Conservation (phyloP, 2,329 filamentous ascomycete genomes). For the Helotiales sp. region DNA sequence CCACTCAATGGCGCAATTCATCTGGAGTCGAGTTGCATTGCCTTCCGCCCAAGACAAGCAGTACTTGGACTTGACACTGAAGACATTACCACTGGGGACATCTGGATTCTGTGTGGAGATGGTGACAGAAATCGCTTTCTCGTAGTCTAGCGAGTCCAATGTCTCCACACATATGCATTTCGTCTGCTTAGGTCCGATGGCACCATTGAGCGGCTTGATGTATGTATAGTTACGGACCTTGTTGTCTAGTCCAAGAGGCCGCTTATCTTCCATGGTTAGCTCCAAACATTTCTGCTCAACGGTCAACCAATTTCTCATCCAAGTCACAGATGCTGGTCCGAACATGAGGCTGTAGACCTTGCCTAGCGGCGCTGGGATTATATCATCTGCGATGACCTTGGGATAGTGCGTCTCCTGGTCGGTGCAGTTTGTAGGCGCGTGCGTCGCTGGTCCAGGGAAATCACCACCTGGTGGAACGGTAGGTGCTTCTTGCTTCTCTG, state of each 20-base stretch:
- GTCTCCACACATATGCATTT: constrained; percentile 89
- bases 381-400: constrained; percentile 79
- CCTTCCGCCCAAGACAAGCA: constrained; percentile 90
- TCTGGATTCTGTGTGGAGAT: constrained; percentile 88
- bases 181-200: constrained; percentile 90
- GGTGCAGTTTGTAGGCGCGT: constrained; percentile 82
- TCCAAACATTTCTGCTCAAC: constrained; percentile 88
- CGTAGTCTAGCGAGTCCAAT: constrained; percentile 81
- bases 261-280: constrained; percentile 74
- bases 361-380: constrained; percentile 82
- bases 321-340: constrained; percentile 73
- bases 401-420: constrained; percentile 81
- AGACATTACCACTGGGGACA: constrained; percentile 90
- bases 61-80: constrained; percentile 89
- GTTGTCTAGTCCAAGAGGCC: constrained; percentile 73
- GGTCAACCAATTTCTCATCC: constrained; percentile 84
- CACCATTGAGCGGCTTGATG: constrained; percentile 82
- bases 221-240: constrained; percentile 77
- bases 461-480: constrained; percentile 51
- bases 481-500: constrained; percentile 52
- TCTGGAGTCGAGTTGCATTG: constrained; percentile 80
- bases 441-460: constrained; percentile 81
- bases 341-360: constrained; percentile 91
- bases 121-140: constrained; percentile 81
- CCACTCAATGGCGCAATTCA: constrained; percentile 94